These are phyloP conservation scores for Sporothrix globosa DNA, from an alignment of 2,329 filamentous ascomycete species.

Conservation along the genomic window DNA sequence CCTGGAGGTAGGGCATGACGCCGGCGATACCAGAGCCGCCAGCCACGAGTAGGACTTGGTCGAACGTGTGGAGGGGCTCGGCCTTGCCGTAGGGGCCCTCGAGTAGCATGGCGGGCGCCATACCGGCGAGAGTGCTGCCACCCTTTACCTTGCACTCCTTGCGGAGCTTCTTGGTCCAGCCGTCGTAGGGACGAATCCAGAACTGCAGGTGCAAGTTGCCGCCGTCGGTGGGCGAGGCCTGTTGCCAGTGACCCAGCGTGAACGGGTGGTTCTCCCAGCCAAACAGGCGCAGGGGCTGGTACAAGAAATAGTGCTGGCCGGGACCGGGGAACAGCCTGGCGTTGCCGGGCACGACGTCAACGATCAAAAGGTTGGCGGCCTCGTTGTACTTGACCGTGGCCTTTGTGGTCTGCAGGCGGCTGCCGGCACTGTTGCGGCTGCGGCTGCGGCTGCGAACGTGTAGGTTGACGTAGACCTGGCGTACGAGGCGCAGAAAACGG, in stretches of 20 bases:
- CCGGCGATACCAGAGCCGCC: slow-evolving; percentile 37
- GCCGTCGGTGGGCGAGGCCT: neutral
- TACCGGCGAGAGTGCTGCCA: neutral
- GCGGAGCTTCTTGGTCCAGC: slow-evolving; percentile 36
- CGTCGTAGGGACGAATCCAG: slow-evolving; percentile 35
- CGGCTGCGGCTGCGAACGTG: slow-evolving; percentile 29
- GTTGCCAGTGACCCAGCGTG: slow-evolving; percentile 45
- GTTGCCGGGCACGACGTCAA: slow-evolving; percentile 32
- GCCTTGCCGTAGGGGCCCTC: slow-evolving; percentile 37
- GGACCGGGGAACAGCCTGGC: slow-evolving; percentile 40
- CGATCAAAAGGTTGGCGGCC: slow-evolving; percentile 31
- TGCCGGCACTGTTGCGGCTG: slow-evolving; percentile 15
- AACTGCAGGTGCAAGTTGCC: slow-evolving; percentile 32
- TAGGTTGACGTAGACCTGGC: slow-evolving; percentile 49
- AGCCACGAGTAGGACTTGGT: slow-evolving; percentile 35
- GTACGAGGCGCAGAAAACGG: slow-evolving; percentile 44
- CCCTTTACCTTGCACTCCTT: slow-evolving; percentile 31
- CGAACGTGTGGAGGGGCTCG: slow-evolving; percentile 34
- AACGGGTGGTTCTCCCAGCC: slow-evolving; percentile 58
- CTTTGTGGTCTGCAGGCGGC: slow-evolving; percentile 29
- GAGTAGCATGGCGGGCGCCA: slow-evolving; percentile 31
- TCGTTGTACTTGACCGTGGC: slow-evolving; percentile 31
- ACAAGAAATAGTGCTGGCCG: slow-evolving; percentile 53
- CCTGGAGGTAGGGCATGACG: slow-evolving; percentile 34
- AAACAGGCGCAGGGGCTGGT: slow-evolving; percentile 46